Percentiles rank a stretch among this genome's conserved stretches.
phyloP scores from a whole-genome alignment of 768 basidiomycete genomes.

The Hypsizygus marmoreus region DNA sequence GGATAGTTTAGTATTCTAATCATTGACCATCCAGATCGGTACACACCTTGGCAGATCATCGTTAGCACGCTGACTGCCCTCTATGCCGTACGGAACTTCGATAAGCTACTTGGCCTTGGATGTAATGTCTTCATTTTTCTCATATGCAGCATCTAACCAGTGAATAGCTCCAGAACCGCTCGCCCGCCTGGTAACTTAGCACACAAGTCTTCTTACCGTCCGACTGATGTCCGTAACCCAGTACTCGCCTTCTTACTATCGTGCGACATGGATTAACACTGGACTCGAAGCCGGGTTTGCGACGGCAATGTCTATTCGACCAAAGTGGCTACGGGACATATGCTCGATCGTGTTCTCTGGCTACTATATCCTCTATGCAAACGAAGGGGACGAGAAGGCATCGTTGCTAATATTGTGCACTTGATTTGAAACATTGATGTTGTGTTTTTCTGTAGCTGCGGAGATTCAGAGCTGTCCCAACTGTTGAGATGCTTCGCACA shows the following conservation, averaged over 20 bases:
- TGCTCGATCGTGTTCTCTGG: slow-evolving; percentile 81
- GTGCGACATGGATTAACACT: slow-evolving; percentile 92
- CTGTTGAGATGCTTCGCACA: slow-evolving; percentile 91
- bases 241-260: slow-evolving; percentile 93
- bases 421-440: slow-evolving; percentile 1
- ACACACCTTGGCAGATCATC: slow-evolving; percentile 96
- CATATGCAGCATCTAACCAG: not conserved
- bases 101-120: slow-evolving; percentile 80
- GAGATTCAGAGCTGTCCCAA: slow-evolving; percentile 88
- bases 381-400: slow-evolving; percentile 96
- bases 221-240: slow-evolving; percentile 26
- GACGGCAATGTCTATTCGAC: slow-evolving; percentile 89
- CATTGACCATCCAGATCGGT: slow-evolving; percentile 52
- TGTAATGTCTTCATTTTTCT: slow-evolving; percentile 48
- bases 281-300: slow-evolving; percentile 98
- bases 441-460: slow-evolving; percentile 62
- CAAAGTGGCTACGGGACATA: slow-evolving; percentile 89
- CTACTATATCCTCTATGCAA: slow-evolving; percentile 87
- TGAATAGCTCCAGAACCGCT: slow-evolving; percentile 86
- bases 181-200: slow-evolving; percentile 70
- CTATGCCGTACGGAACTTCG: slow-evolving; percentile 83
- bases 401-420: not conserved
- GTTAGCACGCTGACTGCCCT: slow-evolving; percentile 82
- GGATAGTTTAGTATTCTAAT: not conserved
- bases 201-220: not conserved